phyloP scores from a whole-genome alignment of 495 filamentous ascomycete species.

The Xylaria grammica region DNA sequence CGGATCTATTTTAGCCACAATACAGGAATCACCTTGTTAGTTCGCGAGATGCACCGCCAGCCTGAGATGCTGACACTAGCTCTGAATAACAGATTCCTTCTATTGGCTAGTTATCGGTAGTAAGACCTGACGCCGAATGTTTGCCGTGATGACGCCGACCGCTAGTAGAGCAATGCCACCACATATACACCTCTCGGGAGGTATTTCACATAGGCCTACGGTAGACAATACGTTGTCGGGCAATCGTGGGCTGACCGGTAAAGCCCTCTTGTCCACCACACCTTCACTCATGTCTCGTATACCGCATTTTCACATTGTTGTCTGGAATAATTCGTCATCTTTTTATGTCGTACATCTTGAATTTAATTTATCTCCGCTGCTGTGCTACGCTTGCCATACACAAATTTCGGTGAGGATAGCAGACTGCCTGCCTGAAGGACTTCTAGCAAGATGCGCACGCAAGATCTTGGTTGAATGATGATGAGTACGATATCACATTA shows the following conservation, averaged over 20 bases:
- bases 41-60: not conserved
- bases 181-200: not conserved
- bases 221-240: constrained; percentile 10
- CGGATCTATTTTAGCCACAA: constrained; percentile 14
- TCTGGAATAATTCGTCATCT: not conserved
- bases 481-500: not conserved
- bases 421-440: not conserved
- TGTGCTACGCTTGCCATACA: not conserved
- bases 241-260: constrained; percentile 14
- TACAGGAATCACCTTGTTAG: not conserved
- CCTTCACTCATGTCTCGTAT: constrained; percentile 6
- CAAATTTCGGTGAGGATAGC: constrained; percentile 4
- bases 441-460: not conserved
- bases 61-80: constrained; percentile 1
- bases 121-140: constrained; percentile 8
- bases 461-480: constrained; percentile 5
- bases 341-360: not conserved
- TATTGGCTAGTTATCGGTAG: not conserved
- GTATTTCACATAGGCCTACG: not conserved
- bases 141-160: not conserved
- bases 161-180: not conserved
- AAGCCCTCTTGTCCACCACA: constrained; percentile 5
- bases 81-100: constrained; percentile 9
- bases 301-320: not conserved
- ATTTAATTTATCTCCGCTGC: not conserved